A percentile compares a stretch with the other conserved stretches of the same genome.
phyloP scores from a whole-genome alignment of 1,284 basidiomycete genomes.

The Fomitopsis palustris region DNA sequence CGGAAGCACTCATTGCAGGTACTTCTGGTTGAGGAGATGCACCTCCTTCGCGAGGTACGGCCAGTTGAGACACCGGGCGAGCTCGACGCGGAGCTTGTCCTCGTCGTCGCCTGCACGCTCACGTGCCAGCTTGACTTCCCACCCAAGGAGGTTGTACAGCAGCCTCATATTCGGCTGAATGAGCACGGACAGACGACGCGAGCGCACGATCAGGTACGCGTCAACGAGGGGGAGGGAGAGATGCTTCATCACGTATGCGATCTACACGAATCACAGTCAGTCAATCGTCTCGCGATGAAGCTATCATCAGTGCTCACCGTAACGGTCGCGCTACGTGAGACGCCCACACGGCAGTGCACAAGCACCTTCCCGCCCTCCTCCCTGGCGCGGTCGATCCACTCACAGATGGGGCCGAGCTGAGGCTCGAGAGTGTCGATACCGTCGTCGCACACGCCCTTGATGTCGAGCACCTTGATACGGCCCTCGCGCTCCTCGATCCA shows the following conservation, averaged over 20 bases:
- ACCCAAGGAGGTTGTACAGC: slow-evolving; percentile 90
- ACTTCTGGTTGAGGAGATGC: slow-evolving; percentile 78
- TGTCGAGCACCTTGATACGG: slow-evolving; percentile 84
- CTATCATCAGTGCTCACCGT: slow-evolving; percentile 50
- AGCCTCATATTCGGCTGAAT: slow-evolving; percentile 95
- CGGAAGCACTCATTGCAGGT: slow-evolving; percentile 42
- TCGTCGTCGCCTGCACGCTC: slow-evolving; percentile 56
- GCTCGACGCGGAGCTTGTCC: slow-evolving; percentile 47
- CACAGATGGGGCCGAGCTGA: slow-evolving; percentile 83
- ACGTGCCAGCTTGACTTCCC: slow-evolving; percentile 83
- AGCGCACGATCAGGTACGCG: slow-evolving; percentile 88
- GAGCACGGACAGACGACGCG: slow-evolving; percentile 76
- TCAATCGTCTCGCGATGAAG: not conserved
- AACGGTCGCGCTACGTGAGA: slow-evolving; percentile 90
- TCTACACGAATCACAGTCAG: slow-evolving; percentile 35
- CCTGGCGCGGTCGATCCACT: slow-evolving; percentile 90
- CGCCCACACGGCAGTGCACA: slow-evolving; percentile 96
- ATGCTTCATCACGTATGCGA: slow-evolving; percentile 97
- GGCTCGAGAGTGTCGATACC: slow-evolving; percentile 93
- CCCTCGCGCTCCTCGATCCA: slow-evolving; percentile 87
- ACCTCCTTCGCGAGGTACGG: slow-evolving; percentile 78
- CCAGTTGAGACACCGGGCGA: slow-evolving; percentile 69
- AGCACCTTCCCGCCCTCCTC: slow-evolving; percentile 83
- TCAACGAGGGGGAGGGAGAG: slow-evolving; percentile 86
- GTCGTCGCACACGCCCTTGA: slow-evolving; percentile 90